phyloP scores from a whole-genome alignment of 805 yeast species.

The Barnettozyma populi region DNA sequence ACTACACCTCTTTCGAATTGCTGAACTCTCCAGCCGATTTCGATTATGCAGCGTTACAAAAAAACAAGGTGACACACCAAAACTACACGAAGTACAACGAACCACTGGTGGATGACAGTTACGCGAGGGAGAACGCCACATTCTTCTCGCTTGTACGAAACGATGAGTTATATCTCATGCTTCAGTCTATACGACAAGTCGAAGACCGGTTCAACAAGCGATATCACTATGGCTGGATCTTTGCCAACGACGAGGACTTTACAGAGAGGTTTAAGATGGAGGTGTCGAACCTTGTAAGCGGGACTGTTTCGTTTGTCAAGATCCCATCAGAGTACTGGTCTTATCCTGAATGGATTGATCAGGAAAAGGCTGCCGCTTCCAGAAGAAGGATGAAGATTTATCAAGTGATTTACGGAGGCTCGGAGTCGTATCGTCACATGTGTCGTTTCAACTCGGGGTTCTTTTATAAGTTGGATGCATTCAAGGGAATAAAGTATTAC shows the following conservation, averaged over 20 bases:
- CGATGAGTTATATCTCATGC: slow-evolving; percentile 50
- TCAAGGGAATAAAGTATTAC: slow-evolving; percentile 79
- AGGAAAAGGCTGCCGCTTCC: slow-evolving; percentile 58
- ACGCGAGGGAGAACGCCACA: slow-evolving; percentile 48
- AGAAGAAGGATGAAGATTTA: slow-evolving; percentile 84
- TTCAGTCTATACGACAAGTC: slow-evolving; percentile 54
- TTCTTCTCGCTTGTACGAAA: slow-evolving; percentile 69
- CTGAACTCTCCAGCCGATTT: slow-evolving; percentile 10
- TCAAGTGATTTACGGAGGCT: slow-evolving; percentile 56
- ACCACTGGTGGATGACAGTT: not conserved
- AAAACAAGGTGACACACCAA: not conserved
- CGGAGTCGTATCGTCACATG: slow-evolving; percentile 79
- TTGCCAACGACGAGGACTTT: slow-evolving; percentile 83
- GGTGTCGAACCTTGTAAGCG: slow-evolving; percentile 68
- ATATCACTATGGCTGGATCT: slow-evolving; percentile 90
- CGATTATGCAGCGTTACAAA: not conserved
- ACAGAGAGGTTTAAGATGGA: slow-evolving; percentile 70
- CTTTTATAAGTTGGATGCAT: slow-evolving; percentile 71
- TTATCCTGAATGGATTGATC: slow-evolving; percentile 79
- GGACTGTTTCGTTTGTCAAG: slow-evolving; percentile 68
- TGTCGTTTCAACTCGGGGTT: slow-evolving; percentile 89
- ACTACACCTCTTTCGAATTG: slow-evolving; percentile 15
- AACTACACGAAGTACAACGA: not conserved
- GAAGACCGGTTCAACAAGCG: slow-evolving; percentile 71
- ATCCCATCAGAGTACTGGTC: slow-evolving; percentile 85